Conservation (phyloP, 352 stramenopile species). For the Pythium dissotocum region DNA sequence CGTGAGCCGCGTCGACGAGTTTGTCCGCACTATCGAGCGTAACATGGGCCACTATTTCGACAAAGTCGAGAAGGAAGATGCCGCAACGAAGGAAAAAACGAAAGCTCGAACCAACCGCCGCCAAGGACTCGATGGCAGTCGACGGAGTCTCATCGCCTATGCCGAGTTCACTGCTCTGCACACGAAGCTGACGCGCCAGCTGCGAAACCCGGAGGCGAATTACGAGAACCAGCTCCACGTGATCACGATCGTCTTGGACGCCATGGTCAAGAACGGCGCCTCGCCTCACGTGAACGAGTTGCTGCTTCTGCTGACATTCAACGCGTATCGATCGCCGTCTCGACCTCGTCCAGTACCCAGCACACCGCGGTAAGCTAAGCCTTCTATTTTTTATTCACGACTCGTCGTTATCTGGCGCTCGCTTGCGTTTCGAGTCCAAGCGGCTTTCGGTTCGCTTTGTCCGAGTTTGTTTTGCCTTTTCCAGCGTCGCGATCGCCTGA, state of each 20-base stretch:
- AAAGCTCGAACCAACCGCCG: conserved; percentile 1
- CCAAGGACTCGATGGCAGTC: neutral
- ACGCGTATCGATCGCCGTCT: conserved; percentile 49
- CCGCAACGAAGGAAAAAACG: neutral
- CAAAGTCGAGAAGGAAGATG: neutral
- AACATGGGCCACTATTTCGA: conserved; percentile 44
- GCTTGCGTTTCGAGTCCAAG: conserved; percentile 9
- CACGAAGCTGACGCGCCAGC: conserved; percentile 32
- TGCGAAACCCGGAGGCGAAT: conserved; percentile 45
- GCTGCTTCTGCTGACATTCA: conserved; percentile 76
- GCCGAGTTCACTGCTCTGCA: conserved; percentile 16
- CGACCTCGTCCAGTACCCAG: neutral
- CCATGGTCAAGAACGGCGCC: conserved; percentile 71
- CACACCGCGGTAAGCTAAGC: neutral
- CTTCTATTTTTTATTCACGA: neutral
- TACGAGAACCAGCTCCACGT: conserved; percentile 70
- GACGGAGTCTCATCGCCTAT: conserved; percentile 11
- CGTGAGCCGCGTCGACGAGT: conserved; percentile 51
- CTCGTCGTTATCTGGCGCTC: neutral
- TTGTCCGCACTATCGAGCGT: conserved; percentile 48
- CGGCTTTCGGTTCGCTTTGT: neutral
- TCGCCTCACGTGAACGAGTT: conserved; percentile 71
- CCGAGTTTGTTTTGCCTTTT: conserved; percentile 10
- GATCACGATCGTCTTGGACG: conserved; percentile 68
- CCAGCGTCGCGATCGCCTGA: conserved; percentile 9